Evolutionary conservation across 75 land plant species (phyloP).

Genomic region (Sequoiadendron giganteum): DNA sequence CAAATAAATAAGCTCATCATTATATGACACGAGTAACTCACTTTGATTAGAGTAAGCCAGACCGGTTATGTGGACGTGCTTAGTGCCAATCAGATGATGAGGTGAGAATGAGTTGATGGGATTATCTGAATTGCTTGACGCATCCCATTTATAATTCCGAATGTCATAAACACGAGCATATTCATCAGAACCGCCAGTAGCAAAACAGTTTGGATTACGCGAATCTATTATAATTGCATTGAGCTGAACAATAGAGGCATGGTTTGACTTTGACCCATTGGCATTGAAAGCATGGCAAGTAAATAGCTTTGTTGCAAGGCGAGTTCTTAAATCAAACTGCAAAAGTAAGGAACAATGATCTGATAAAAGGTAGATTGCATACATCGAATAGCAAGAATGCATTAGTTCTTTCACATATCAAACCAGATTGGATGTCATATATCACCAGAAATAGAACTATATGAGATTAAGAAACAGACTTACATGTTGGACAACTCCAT

Average conservation of each 20-base stretch:
- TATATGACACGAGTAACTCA: constrained; percentile 91
- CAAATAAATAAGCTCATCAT: constrained; percentile 85
- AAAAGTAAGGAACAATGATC: constrained; percentile 5
- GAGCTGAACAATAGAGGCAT: constrained; percentile 34
- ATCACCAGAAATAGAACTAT: not conserved
- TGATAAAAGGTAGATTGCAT: not conserved
- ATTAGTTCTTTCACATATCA: not conserved
- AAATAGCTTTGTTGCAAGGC: constrained; percentile 55
- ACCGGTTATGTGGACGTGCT: constrained; percentile 82
- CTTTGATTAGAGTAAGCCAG: constrained; percentile 84
- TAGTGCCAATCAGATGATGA: constrained; percentile 65
- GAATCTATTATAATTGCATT: constrained; percentile 91
- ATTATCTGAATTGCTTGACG: constrained; percentile 43
- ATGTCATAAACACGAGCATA: constrained; percentile 93
- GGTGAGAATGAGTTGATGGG: constrained; percentile 78
- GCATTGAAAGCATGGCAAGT: constrained; percentile 48
- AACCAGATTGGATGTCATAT: constrained; percentile 1
- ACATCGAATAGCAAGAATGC: not conserved
- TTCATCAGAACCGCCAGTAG: constrained; percentile 87
- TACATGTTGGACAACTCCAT: constrained; percentile 91
- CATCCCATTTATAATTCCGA: constrained; percentile 60
- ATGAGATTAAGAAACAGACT: constrained; percentile 15
- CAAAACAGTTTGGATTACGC: constrained; percentile 74
- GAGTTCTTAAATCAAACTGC: constrained; percentile 88
- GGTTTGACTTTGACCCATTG: constrained; percentile 6